These are phyloP conservation scores for Quercus cerris DNA, from an alignment of 306 rosid species.

Conservation along the genomic window DNA sequence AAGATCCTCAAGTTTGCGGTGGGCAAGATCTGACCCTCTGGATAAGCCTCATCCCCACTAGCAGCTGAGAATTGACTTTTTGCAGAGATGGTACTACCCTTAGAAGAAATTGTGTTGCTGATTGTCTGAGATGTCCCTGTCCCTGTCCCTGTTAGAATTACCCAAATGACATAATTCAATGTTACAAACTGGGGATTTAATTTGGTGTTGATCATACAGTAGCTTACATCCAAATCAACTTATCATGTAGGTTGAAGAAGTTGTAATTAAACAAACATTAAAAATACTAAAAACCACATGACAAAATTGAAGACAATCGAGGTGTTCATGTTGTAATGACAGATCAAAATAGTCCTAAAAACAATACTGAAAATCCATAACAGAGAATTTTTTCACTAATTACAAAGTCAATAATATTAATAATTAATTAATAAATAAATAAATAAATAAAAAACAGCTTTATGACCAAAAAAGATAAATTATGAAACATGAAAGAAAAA, in stretches of 20 bases:
- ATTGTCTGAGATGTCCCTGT: constrained; percentile 49
- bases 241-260: neutral
- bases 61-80: constrained; percentile 62
- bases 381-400: neutral
- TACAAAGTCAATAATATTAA: no score
- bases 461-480: neutral
- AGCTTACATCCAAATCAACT: neutral
- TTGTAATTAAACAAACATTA: neutral
- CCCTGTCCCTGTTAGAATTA: constrained; percentile 39
- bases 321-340: neutral
- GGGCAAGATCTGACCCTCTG: constrained; percentile 71
- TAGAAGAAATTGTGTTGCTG: constrained; percentile 50
- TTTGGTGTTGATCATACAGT: neutral
- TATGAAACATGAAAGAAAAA: neutral
- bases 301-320: neutral
- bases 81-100: constrained; percentile 42
- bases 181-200: neutral
- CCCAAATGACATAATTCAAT: neutral
- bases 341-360: constrained; percentile 1
- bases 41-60: constrained; percentile 43
- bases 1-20: constrained; percentile 64
- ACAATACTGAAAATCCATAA: neutral
- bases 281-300: neutral
- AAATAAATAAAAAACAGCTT: neutral
- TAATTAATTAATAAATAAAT: no score